phyloP scores from a whole-genome alignment of 2,329 filamentous ascomycete genomes.

The Rhexocercosporidium sp. region DNA sequence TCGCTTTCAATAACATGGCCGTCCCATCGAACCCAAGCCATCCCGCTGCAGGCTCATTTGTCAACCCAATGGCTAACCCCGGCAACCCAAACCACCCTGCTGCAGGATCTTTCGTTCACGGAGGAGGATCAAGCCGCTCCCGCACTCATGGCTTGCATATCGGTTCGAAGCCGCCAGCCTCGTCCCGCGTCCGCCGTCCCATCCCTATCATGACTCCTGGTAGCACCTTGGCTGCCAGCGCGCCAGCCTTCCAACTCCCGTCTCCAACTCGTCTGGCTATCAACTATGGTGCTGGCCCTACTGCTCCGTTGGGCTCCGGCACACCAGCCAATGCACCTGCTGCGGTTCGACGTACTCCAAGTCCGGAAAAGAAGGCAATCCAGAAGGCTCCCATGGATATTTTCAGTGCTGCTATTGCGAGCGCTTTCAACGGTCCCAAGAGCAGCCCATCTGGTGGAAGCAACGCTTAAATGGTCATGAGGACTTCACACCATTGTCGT shows the following conservation, averaged over 20 bases:
- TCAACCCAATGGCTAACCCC: background rate
- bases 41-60: background rate
- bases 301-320: background rate
- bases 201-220: constrained; percentile 2
- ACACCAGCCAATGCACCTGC: background rate
- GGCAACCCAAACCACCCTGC: background rate
- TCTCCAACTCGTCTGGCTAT: constrained; percentile 9
- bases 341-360: background rate
- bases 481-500: background rate
- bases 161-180: background rate
- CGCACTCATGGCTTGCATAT: constrained; percentile 1
- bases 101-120: background rate
- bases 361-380: constrained; percentile 2
- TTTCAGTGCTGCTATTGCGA: background rate
- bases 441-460: background rate
- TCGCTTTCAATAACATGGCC: constrained; percentile 1
- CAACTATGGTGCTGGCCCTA: background rate
- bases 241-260: constrained; percentile 1
- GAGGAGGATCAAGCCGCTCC: background rate
- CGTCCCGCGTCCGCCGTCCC: background rate
- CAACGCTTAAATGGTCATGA: background rate
- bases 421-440: constrained; percentile 8
- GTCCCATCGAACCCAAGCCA: background rate
- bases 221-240: background rate
- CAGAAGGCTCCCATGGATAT: background rate